Evolutionary conservation across 2,329 filamentous ascomycete genomes (phyloP).

Genomic region (Byssoonygena ceratinophila): DNA sequence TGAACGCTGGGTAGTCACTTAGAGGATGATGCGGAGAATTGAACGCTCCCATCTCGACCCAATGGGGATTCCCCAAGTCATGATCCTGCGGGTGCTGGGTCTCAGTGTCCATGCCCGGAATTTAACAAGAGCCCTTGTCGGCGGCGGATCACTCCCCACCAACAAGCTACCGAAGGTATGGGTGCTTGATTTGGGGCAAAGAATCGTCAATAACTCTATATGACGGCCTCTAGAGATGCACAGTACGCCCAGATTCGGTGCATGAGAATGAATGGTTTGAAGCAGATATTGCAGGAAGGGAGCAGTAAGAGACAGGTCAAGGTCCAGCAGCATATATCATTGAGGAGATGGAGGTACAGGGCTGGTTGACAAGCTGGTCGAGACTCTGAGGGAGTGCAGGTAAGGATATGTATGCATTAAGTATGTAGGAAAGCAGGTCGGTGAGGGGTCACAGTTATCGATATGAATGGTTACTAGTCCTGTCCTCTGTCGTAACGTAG

Average conservation of each 20-base stretch:
- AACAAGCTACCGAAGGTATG: neutral
- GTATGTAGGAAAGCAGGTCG: constrained; percentile 1
- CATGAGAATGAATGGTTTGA: neutral
- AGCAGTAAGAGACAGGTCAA: neutral
- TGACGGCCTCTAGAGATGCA: neutral
- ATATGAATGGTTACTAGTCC: constrained; percentile 11
- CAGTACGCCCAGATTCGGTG: neutral
- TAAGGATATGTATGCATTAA: constrained; percentile 8
- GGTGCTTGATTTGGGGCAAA: neutral
- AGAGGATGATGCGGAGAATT: constrained; percentile 59
- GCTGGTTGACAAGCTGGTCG: constrained; percentile 3
- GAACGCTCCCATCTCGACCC: constrained; percentile 39
- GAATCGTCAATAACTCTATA: neutral
- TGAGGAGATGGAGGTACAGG: constrained; percentile 5
- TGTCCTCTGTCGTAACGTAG: neutral
- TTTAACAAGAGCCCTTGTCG: neutral
- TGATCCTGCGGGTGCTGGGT: constrained; percentile 35
- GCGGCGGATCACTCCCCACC: neutral
- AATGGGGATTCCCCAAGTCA: constrained; percentile 37
- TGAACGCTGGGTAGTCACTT: constrained; percentile 56
- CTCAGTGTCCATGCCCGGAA: constrained; percentile 36
- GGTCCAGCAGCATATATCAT: constrained; percentile 6
- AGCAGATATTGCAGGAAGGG: neutral
- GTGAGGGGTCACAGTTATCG: constrained; percentile 10
- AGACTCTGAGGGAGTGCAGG: neutral